phyloP scores from a whole-genome alignment of 176 grass and related monocot genomes.

The Dendrocalamus sinicus region DNA sequence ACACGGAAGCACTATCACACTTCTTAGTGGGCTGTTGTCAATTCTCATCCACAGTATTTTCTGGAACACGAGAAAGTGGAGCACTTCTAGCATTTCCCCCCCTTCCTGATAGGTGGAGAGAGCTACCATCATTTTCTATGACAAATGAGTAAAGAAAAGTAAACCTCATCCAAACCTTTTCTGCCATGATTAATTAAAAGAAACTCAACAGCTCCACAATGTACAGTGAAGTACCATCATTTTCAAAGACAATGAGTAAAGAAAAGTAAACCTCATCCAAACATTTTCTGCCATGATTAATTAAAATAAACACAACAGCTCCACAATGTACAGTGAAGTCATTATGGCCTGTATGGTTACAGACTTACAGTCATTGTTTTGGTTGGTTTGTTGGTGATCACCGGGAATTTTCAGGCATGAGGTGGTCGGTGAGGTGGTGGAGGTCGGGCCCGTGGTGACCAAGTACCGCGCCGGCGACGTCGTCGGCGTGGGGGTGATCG shows the following conservation, averaged over 20 bases:
- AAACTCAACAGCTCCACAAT: background rate
- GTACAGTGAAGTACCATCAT: background rate
- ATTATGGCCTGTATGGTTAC: background rate
- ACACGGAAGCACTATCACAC: background rate
- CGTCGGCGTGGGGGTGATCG: conserved; percentile 73
- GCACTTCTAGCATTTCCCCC: background rate
- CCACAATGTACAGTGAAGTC: background rate
- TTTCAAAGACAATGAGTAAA: conserved; percentile 13
- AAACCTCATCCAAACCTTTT: background rate
- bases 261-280: background rate
- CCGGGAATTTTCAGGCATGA: conserved; percentile 64
- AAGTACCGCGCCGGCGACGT: conserved; percentile 56
- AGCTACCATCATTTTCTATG: background rate
- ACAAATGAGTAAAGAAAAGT: conserved; percentile 23
- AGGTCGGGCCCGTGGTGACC: conserved; percentile 72
- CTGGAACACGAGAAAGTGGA: background rate
- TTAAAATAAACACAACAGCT: background rate
- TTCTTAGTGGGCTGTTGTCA: background rate
- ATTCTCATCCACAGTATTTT: background rate
- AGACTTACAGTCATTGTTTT: background rate
- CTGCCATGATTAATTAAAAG: background rate
- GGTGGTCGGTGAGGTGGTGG: conserved; percentile 90
- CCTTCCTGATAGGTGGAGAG: background rate
- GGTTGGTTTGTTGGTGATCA: background rate
- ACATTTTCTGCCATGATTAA: background rate